A percentile compares a stretch with the other conserved stretches of the same genome.
Conservation (phyloP, 148 eudicot genomes). For the Pharnaceum exiguum region DNA sequence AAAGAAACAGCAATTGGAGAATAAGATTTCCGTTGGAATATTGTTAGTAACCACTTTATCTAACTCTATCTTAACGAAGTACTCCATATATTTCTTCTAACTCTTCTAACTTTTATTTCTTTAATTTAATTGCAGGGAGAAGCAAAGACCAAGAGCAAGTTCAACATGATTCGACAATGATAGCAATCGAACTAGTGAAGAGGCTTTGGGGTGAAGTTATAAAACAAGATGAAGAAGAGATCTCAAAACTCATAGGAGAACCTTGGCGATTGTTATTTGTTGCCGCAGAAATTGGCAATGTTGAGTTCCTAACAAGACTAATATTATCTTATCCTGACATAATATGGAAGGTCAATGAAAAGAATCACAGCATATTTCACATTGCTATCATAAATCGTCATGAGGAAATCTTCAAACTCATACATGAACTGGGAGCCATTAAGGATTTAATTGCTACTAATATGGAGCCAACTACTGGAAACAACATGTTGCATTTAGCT, state of each 20-base stretch:
- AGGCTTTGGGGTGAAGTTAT: slow-evolving; percentile 9
- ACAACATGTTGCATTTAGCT: slow-evolving; percentile 26
- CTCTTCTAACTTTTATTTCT: background rate
- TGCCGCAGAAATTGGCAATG: slow-evolving; percentile 22
- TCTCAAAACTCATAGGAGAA: slow-evolving; percentile 18
- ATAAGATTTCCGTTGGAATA: no score
- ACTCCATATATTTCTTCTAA: background rate
- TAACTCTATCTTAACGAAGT: no score
- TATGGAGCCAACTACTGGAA: slow-evolving; percentile 6
- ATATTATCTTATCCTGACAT: slow-evolving; percentile 23
- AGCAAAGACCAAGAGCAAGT: background rate
- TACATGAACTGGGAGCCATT: slow-evolving; percentile 20
- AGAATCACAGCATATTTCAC: slow-evolving; percentile 12
- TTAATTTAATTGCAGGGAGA: background rate
- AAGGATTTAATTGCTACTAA: slow-evolving; percentile 26
- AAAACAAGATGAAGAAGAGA: slow-evolving; percentile 10
- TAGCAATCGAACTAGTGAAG: slow-evolving; percentile 11
- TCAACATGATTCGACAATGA: background rate
- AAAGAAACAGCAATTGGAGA: slow-evolving; percentile 1
- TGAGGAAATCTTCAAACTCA: slow-evolving; percentile 16
- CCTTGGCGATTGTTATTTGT: slow-evolving; percentile 19
- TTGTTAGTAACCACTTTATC: no score
- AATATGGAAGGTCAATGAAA: slow-evolving; percentile 19
- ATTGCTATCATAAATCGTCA: slow-evolving; percentile 16
- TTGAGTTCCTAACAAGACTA: slow-evolving; percentile 12